Percentiles rank a stretch among this genome's conserved stretches.
Conservation (phyloP, 164 flowering plant genomes). For the Aristolochia fimbriata region DNA sequence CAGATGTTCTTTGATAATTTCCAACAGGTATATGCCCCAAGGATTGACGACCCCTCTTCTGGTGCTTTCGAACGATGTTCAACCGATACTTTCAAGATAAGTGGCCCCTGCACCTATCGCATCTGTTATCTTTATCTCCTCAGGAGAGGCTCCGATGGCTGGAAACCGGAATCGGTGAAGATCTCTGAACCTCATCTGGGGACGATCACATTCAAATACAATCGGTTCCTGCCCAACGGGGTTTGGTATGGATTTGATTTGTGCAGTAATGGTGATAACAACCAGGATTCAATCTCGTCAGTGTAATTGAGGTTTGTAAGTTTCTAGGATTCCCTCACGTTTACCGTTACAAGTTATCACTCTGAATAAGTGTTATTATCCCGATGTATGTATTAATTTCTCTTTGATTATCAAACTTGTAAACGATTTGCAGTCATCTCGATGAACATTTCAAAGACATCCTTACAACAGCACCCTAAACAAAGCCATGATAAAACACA, state of each 20-base stretch:
- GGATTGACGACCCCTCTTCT: constrained; percentile 59
- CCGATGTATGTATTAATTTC: too few species aligned
- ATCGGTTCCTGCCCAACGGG: constrained; percentile 34
- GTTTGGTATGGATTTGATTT: constrained; percentile 57
- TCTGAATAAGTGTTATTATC: too few species aligned
- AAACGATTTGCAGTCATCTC: too few species aligned
- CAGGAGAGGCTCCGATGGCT: constrained; percentile 59
- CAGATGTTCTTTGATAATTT: background rate
- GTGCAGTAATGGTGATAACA: constrained; percentile 15
- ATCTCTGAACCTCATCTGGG: constrained; percentile 21
- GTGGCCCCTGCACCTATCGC: constrained; percentile 54
- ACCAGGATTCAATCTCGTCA: background rate
- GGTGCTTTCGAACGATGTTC: constrained; percentile 69
- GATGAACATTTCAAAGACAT: too few species aligned
- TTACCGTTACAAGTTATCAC: too few species aligned
- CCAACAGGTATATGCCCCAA: constrained; percentile 56
- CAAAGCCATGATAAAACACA: too few species aligned
- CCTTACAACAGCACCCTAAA: too few species aligned
- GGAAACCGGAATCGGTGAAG: constrained; percentile 49
- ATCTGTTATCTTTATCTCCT: constrained; percentile 51
- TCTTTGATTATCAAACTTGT: too few species aligned
- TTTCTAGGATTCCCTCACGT: too few species aligned
- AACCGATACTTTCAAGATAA: constrained; percentile 49
- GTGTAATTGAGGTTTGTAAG: background rate
- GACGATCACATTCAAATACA: constrained; percentile 31